These are phyloP conservation scores for Wickerhamiella kurtzmanii DNA, from an alignment of 805 yeast genomes.

Conservation along the genomic window DNA sequence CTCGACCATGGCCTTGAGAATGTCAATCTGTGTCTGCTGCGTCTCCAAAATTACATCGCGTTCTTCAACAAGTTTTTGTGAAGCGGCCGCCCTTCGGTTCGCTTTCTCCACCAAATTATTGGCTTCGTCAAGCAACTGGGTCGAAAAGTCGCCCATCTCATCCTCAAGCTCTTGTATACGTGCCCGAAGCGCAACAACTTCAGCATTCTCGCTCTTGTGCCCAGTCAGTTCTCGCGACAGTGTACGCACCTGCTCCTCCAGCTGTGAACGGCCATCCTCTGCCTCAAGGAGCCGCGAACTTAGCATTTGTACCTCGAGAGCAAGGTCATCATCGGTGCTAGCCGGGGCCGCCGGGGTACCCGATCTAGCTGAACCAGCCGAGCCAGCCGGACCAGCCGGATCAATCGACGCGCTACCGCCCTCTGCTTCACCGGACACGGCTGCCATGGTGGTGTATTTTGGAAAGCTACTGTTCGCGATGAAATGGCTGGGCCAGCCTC, in stretches of 20 bases:
- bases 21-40: slow-evolving; percentile 46
- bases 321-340: slow-evolving; percentile 1
- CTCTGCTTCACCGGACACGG: no score
- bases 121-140: slow-evolving; percentile 37
- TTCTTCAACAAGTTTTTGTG: slow-evolving; percentile 43
- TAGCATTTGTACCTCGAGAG: slow-evolving; percentile 7
- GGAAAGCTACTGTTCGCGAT: no score
- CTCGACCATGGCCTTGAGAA: slow-evolving; percentile 44
- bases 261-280: slow-evolving; percentile 20
- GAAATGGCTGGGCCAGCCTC: no score
- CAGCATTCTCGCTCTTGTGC: slow-evolving; percentile 4
- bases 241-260: slow-evolving; percentile 21
- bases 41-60: slow-evolving; percentile 53
- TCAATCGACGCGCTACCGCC: no score
- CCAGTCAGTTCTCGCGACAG: slow-evolving; percentile 14
- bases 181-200: slow-evolving; percentile 11
- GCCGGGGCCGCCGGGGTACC: no score
- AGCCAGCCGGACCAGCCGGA: no score
- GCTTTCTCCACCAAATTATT: slow-evolving; percentile 69
- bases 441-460: no score
- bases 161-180: slow-evolving; percentile 36
- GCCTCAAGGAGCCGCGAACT: slow-evolving; percentile 23
- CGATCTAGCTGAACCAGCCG: no score
- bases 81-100: slow-evolving; percentile 50
- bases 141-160: slow-evolving; percentile 41